Evolutionary conservation across 2,329 filamentous ascomycete species (phyloP), one percentile per base, ranked within the genome.

Genomic region (Beauveria australis): DNA sequence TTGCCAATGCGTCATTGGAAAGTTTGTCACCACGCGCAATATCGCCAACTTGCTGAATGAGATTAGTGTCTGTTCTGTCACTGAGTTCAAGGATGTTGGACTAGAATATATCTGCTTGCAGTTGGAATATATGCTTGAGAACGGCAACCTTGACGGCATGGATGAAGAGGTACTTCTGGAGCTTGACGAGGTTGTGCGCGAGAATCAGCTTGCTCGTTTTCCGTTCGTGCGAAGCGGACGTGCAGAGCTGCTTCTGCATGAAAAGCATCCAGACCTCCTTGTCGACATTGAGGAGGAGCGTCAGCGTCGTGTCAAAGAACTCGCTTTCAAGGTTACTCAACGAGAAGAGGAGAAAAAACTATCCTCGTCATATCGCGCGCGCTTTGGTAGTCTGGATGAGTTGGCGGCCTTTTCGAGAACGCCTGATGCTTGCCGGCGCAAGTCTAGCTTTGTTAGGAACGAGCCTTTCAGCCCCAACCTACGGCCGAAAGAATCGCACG

Each of bases 31-130:
- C 53, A 88, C 86, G 5, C 87, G 92, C 28, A 99, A 96, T 69
- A 88, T 96, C 28, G 90, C 90, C 62, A 86, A 88, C 57, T 79
- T 97, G 18, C 79, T 99, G 12, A 96, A 96, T 69, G 88, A 88
- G 2, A 89, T 97, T 63, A 89, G 91, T 49, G 89, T 90, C 3
- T 96, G 89, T 70, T 89, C 88, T 0, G 86, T 96, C 6, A 85
- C 84, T 0, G 85, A 89, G 61, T 97, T 99, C 76, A 96, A 96
- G 72, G 84, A 94, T 66, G 89, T 89, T 10, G 90, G 89, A 0
- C 77, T 97, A 33, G 91, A 96, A 71, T 99, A 97, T 70, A 85
- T 97, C 24, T 96, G 92, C 67, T 77, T 96, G 49, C 95, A 96
- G 68, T 79, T 97, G 61, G 94, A 99, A 72, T 85, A 87, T 7